A percentile compares a stretch with the other conserved stretches of the same genome.
These are phyloP conservation scores for Bassia scoparia DNA, from an alignment of 148 eudicot genomes.

Conservation along the genomic window DNA sequence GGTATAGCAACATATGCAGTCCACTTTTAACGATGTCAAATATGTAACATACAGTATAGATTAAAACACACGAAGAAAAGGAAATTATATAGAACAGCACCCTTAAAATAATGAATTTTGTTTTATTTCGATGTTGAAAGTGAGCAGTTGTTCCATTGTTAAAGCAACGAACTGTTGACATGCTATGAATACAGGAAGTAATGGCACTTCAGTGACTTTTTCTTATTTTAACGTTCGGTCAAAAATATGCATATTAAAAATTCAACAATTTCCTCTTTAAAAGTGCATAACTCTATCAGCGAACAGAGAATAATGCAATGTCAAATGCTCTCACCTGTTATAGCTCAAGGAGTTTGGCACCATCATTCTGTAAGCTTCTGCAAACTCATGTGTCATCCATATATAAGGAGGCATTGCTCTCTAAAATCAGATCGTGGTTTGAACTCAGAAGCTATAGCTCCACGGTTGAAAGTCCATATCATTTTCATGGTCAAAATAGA, in stretches of 20 bases:
- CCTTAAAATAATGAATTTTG: background rate
- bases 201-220: background rate
- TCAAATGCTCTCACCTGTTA: conserved; percentile 53
- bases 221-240: too few species aligned
- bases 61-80: background rate
- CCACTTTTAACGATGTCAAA: too few species aligned
- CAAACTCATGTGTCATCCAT: conserved; percentile 55
- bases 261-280: too few species aligned
- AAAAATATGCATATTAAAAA: too few species aligned
- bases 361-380: conserved; percentile 81
- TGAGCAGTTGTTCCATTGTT: background rate
- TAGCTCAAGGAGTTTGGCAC: conserved; percentile 86
- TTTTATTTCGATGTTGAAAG: background rate
- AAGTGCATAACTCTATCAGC: background rate
- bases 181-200: background rate
- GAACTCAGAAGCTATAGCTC: conserved; percentile 91
- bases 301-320: background rate
- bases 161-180: background rate
- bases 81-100: background rate
- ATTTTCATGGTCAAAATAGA: conserved; percentile 56
- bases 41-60: too few species aligned
- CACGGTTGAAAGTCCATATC: conserved; percentile 69
- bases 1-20: too few species aligned
- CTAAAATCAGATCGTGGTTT: conserved; percentile 80
- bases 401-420: conserved; percentile 66